Base-by-base conservation (phyloP, 208 protist genomes). In the Angomonas deanei region DNA sequence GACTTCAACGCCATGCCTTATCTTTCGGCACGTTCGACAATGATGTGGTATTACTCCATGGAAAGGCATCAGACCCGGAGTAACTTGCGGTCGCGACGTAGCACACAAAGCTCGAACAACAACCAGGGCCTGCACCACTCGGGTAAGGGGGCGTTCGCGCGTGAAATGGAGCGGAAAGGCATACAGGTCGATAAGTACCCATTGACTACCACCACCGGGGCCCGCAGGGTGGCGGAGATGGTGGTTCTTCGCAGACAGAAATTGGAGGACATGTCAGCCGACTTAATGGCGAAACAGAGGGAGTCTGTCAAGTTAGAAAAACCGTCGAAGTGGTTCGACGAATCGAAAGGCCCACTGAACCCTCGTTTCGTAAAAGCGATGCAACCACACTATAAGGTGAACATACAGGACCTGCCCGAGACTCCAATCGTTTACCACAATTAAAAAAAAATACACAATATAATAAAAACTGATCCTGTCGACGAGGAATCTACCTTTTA, bases 21-120 rank as follows among this genome's bases (percentile, higher is more conserved):
- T 66, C 48, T 91, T 46, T 86, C 84, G 5, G 82, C 87, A 17
- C 85, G 88, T 17, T 76, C 66, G 3, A 92, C 80, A 15, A 86
- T 93, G 86, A 67, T 73, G 39, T 94, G 88, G 88, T 96, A 94
- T 70, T 82, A 86, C 46, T 72, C 78, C 8, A 94, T 92, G 84
- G 91, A 96, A 68, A 69, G 82, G 17, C 61, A 78, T 5, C 83
- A 91, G 66, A 88, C 85, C 4, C 79, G 80, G 32, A 78, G 73
- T 49, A 90, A 52, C 26, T 66, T 94, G 28, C 82, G 84, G 50
- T 72, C 79, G 3, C 83, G 85, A 8, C 72, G 72, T 17, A 61
- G 58, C 23, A 85, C 80, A 58, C 86, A 94, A 76, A 92, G 83
- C 67, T 55, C 82, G 57, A 91, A 93, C 74, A 93, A 96, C 73